These are phyloP conservation scores for Mycena galericulata DNA, from an alignment of 768 basidiomycete genomes.

Conservation along the genomic window DNA sequence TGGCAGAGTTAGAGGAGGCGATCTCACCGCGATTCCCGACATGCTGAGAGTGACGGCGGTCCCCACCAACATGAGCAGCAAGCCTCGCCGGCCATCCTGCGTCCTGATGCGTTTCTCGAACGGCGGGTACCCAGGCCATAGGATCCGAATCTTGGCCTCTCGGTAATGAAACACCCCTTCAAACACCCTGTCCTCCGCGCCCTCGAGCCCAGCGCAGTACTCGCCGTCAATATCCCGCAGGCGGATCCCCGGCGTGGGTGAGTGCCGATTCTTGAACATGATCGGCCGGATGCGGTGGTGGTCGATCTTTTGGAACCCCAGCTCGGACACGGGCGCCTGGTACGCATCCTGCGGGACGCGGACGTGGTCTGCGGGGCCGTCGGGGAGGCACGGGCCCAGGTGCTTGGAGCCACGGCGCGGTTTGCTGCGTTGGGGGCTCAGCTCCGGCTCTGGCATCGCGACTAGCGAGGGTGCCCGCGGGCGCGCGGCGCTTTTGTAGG, in stretches of 20 bases:
- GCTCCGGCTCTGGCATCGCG: constrained; percentile 17
- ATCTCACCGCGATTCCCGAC: constrained; percentile 46
- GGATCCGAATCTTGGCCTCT: constrained; percentile 49
- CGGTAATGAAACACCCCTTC: constrained; percentile 36
- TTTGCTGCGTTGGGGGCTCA: constrained; percentile 2
- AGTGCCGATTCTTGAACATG: constrained; percentile 10
- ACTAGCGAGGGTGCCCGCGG: constrained; percentile 34
- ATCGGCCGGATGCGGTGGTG: constrained; percentile 26
- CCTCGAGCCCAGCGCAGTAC: constrained; percentile 18
- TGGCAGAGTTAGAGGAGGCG: neutral
- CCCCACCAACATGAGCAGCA: constrained; percentile 47
- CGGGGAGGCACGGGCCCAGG: constrained; percentile 24
- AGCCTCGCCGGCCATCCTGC: constrained; percentile 43
- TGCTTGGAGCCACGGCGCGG: constrained; percentile 27
- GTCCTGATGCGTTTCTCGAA: constrained; percentile 53
- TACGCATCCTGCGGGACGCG: constrained; percentile 26
- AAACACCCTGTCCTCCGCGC: constrained; percentile 38
- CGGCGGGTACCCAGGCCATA: constrained; percentile 63
- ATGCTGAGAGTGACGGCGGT: constrained; percentile 46
- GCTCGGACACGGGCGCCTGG: constrained; percentile 19
- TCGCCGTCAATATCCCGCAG: constrained; percentile 12
- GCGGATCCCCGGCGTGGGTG: constrained; percentile 13
- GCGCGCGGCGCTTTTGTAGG: constrained; percentile 24
- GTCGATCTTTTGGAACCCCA: constrained; percentile 25
- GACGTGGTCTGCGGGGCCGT: constrained; percentile 24